Percentiles rank a stretch among this genome's conserved stretches.
These are phyloP conservation scores for Heterobasidion occidentale DNA, from an alignment of 1,284 basidiomycete species.

Conservation along the genomic window DNA sequence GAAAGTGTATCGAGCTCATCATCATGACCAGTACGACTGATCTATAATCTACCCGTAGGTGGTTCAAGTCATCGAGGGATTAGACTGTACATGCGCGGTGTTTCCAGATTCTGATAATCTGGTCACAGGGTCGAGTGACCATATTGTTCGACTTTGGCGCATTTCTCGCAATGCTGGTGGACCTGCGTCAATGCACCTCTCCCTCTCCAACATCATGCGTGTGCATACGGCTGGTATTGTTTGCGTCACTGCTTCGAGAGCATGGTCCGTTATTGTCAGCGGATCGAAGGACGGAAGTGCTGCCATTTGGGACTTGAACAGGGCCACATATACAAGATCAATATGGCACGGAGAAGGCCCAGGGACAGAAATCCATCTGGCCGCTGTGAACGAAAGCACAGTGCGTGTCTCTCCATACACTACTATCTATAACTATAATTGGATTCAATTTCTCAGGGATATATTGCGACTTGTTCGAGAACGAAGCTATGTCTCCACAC, in stretches of 20 bases:
- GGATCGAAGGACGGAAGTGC: constrained; percentile 83
- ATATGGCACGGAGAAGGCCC: constrained; percentile 56
- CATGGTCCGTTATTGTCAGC: constrained; percentile 82
- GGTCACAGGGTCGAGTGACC: constrained; percentile 72
- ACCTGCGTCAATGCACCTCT: constrained; percentile 22
- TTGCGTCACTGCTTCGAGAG: constrained; percentile 67
- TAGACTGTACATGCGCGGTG: constrained; percentile 64
- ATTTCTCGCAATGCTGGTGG: constrained; percentile 12
- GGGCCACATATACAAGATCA: constrained; percentile 68
- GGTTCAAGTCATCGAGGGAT: constrained; percentile 69
- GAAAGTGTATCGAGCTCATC: constrained; percentile 23
- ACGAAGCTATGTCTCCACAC: constrained; percentile 69
- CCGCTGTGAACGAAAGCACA: constrained; percentile 79
- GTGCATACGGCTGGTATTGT: constrained; percentile 65
- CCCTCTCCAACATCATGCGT: constrained; percentile 69
- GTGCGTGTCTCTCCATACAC: constrained; percentile 35
- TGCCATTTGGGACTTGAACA: constrained; percentile 88
- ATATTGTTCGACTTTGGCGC: constrained; percentile 75
- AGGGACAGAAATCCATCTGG: constrained; percentile 50
- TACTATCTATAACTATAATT: neutral
- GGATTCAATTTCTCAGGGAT: constrained; percentile 44
- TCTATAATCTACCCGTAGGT: constrained; percentile 32
- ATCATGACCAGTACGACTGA: neutral
- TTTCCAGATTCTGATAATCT: constrained; percentile 69
- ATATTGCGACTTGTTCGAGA: constrained; percentile 74